These are phyloP conservation scores for sunflower (Helianthus annuus) DNA, from an alignment of 129 eudicot species.

Conservation along the genomic window DNA sequence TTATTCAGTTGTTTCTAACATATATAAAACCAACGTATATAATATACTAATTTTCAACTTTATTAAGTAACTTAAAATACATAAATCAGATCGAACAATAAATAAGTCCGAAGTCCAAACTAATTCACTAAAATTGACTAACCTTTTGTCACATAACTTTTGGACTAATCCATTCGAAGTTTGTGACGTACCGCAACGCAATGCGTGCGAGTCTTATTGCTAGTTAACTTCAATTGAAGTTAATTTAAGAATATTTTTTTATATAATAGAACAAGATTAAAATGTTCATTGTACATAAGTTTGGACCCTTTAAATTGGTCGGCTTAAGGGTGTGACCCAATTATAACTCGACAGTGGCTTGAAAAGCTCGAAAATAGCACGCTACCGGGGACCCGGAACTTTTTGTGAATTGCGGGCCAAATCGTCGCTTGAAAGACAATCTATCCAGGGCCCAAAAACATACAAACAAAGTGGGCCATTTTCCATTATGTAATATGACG, in stretches of 20 bases:
- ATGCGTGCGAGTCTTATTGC: too few relatives aligned
- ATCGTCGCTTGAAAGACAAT: constrained; percentile 30
- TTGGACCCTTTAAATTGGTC: neutral
- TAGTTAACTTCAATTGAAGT: neutral
- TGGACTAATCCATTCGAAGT: too few relatives aligned
- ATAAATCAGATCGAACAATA: too few relatives aligned
- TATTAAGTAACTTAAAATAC: too few relatives aligned
- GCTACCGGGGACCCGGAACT: constrained; percentile 20
- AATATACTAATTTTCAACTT: too few relatives aligned
- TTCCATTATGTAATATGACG: too few relatives aligned
- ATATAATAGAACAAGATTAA: neutral
- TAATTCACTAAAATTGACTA: too few relatives aligned
- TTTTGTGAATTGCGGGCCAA: constrained; percentile 31
- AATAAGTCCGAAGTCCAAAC: too few relatives aligned
- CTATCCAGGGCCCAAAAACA: constrained; percentile 29
- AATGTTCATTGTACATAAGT: neutral
- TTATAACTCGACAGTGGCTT: neutral
- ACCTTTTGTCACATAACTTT: too few relatives aligned
- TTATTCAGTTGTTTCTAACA: too few relatives aligned
- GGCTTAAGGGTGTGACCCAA: neutral
- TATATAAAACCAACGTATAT: too few relatives aligned
- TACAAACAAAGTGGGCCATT: constrained; percentile 5
- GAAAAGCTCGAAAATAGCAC: constrained; percentile 18
- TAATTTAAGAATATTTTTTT: neutral
- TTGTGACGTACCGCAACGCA: too few relatives aligned